Base-by-base conservation (phyloP, 139 green algal genomes). In the Chlamydomonas urium region DNA sequence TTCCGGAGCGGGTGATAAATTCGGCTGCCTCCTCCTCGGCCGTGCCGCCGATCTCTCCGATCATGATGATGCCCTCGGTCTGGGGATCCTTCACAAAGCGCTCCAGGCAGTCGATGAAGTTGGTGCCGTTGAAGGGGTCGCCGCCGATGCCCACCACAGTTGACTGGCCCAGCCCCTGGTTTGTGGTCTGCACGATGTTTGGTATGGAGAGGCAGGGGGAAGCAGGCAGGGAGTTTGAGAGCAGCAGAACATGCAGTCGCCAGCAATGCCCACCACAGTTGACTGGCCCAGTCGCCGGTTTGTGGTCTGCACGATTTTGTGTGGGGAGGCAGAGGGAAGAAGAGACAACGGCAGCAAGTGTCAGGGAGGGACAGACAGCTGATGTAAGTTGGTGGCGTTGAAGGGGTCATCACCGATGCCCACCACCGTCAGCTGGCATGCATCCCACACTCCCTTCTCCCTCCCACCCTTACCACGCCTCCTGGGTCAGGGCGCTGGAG, bases 31-130 rank as follows among this genome's bases (percentile, higher is more conserved):
- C 94, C 86, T 99, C 95, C 86, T 99, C 95, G 0, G 95, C 95
- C 1, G 84, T 94, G 47, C 95, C 95, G n/a, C 95, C 95, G 65
- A 99, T 99, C 83, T 98, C 94, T 35, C 95, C 95, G 71, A 99
- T 99, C 90, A 99, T 96, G 81, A 99, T 97, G 81, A 99, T 99
- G 61, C 93, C 93, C 75, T 95, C 89, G 0, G 92, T 97, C 89
- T 94, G 80, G 0, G 91, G 91, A 77, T 99, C 95, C 10, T 93
- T 89, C 1, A 99, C 91, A 76, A 99, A 99, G 29, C 70, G 65
- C 79, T 97, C 86, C 47, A 99, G 73, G 83, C 93, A 98, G 85
- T 99, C 95, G 3, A 99, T 90, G 83, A 99, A 99, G 86, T 99
- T 98, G 50, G 95, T 99, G 69, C 93, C 93, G 69, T 97, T 96